Evolutionary conservation across 2,329 filamentous ascomycete species (phyloP), one percentile per base, ranked within the genome.

Genomic region (Venturia asperata): DNA sequence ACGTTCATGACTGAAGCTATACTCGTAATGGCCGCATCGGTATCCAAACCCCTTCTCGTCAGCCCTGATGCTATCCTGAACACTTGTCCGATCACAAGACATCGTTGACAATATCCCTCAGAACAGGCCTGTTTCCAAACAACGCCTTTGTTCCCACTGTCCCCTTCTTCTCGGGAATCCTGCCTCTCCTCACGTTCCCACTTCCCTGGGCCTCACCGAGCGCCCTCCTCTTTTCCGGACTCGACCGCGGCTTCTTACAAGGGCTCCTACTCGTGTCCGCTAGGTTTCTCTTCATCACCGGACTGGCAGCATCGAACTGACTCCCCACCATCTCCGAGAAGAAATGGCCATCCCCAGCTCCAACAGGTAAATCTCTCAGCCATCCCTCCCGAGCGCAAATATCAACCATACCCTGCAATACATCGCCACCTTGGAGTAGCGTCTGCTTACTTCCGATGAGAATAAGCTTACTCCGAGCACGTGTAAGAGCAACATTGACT

Each of bases 401-500:
- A 2, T 79, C 77, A 9, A 97, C 83, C 71, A 97, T 91, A 27
- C 83, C 83, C 42, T 83, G 84, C 17, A 99, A 81, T 77, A 97
- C 87, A 70, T 92, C 89, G 69, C 90, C 80, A 24, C 79, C 77
- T 0, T 69, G 68, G 17, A 78, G 77, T n/a, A 99, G 79, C 0
- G 94, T 99, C 65, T 81, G 82, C 72, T 85, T 85, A 74, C 90
- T 95, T 11, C 94, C 94, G 0, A 99, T 77, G 15, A 99, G 88
- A 1, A 99, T 81, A 43, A 99, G 79, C 78, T 99, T 99, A 0
- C 89, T 94, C 74, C 92, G 90, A 27, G 94, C 94, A 37, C 94
- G 83, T 4, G 94, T 99, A 68, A 99, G 90, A 0, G 94, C 94
- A 3, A 99, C 94, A 71, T 99, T 99, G 73, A 99, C 92, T 61